phyloP scores from a whole-genome alignment of 371 early-diverging fungal species.

The Syncephalastrum contaminatum region DNA sequence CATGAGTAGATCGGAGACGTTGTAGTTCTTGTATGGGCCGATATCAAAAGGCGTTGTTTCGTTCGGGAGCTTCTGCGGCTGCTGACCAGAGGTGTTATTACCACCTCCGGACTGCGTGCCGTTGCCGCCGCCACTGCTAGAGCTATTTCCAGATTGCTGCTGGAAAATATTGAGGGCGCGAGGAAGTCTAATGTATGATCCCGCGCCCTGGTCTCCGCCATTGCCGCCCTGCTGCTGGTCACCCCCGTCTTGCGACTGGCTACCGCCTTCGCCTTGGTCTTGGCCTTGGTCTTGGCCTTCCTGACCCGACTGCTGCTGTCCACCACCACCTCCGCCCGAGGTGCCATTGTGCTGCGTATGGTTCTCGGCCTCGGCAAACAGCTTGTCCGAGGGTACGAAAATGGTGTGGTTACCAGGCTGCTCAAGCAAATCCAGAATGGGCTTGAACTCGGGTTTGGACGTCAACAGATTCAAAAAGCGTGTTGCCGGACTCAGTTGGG shows the following conservation, averaged over 20 bases:
- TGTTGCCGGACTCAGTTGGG: conserved; percentile 29
- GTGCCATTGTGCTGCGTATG: background rate
- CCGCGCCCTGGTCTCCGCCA: too few species aligned
- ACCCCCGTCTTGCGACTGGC: too few species aligned
- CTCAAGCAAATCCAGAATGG: conserved; percentile 25
- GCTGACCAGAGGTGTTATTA: conserved; percentile 3
- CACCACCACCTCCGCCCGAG: background rate
- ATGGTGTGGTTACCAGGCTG: conserved; percentile 31
- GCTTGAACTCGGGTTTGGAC: conserved; percentile 27
- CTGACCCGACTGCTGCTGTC: conserved; percentile 4
- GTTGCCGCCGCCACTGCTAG: background rate
- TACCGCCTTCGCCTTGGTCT: too few species aligned
- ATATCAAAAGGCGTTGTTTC: conserved; percentile 1
- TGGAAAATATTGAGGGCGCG: background rate
- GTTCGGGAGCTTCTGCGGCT: too few species aligned
- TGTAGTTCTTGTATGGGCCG: conserved; percentile 15
- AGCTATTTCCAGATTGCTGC: background rate
- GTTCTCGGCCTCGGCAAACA: background rate
- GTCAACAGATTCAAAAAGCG: conserved; percentile 24
- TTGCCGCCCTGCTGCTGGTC: conserved; percentile 1
- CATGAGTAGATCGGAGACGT: conserved; percentile 24
- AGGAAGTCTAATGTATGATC: too few species aligned
- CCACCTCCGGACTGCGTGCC: background rate
- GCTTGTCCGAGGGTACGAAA: conserved; percentile 31
- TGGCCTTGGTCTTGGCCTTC: background rate